phyloP scores from a whole-genome alignment of 192 early-diverging fungal genomes.

The Thoreauomyces humboldtii region DNA sequence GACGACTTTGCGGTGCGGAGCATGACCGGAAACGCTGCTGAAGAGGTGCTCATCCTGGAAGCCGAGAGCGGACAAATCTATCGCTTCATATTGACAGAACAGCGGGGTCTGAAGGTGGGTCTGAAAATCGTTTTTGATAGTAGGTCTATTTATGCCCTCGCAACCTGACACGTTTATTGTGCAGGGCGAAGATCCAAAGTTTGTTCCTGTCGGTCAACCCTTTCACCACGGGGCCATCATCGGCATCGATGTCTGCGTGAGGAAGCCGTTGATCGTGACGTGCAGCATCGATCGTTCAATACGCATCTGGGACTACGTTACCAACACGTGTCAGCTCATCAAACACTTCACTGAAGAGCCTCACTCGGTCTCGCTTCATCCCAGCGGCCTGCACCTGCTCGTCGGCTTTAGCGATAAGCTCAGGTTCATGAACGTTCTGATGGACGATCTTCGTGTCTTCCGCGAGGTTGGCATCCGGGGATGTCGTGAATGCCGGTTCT shows the following conservation, averaged over 20 bases:
- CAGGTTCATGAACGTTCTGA: conserved; percentile 52
- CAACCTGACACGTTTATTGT: no score
- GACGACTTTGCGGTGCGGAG: conserved; percentile 23
- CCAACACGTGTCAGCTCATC: conserved; percentile 46
- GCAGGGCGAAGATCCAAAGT: conserved; percentile 36
- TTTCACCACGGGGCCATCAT: conserved; percentile 51
- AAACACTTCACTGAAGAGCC: conserved; percentile 57
- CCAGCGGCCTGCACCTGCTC: conserved; percentile 53
- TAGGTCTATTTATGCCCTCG: no score
- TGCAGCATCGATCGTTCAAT: conserved; percentile 46
- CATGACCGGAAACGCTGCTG: conserved; percentile 43
- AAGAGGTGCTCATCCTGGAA: conserved; percentile 40
- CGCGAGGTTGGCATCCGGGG: conserved; percentile 52
- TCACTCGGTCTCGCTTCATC: conserved; percentile 51
- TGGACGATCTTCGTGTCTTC: conserved; percentile 53
- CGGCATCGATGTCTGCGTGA: conserved; percentile 49
- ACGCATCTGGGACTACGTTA: conserved; percentile 57
- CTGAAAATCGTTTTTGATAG: no score
- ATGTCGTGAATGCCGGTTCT: conserved; percentile 57
- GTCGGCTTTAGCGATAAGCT: conserved; percentile 61
- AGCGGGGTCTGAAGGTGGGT: conserved; percentile 12
- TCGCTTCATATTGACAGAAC: conserved; percentile 22
- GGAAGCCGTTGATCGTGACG: conserved; percentile 54
- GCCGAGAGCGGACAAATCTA: conserved; percentile 31
- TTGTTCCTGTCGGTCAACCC: conserved; percentile 35